These are phyloP conservation scores for Microdochium nivale DNA, from an alignment of 2,329 filamentous ascomycete genomes.

Conservation along the genomic window DNA sequence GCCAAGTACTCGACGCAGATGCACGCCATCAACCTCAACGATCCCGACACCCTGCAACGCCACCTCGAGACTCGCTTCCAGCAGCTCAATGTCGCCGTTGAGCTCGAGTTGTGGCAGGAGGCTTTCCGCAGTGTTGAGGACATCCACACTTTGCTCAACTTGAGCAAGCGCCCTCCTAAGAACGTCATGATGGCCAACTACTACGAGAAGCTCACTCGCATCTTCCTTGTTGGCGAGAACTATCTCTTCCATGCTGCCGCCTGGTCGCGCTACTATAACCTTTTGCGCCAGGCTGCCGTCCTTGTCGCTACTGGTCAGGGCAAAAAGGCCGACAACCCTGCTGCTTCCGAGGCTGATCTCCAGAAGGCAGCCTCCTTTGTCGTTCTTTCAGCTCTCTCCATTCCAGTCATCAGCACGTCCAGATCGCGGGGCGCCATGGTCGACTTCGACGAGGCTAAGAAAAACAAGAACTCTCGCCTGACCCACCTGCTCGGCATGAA, in stretches of 20 bases:
- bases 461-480: slow-evolving; percentile 97
- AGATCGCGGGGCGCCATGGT: slow-evolving; percentile 92
- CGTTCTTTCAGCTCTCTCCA: slow-evolving; percentile 88
- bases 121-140: slow-evolving; percentile 99
- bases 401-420: slow-evolving; percentile 97
- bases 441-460: slow-evolving; percentile 92
- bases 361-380: slow-evolving; percentile 95
- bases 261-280: slow-evolving; percentile 95
- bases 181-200: slow-evolving; percentile 99
- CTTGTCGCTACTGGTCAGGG: slow-evolving; percentile 77
- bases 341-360: slow-evolving; percentile 80
- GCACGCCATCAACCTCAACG: slow-evolving; percentile 98
- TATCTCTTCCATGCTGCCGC: slow-evolving; percentile 98
- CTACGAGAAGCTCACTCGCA: slow-evolving; percentile 97
- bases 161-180: slow-evolving; percentile 97
- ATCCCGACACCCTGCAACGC: slow-evolving; percentile 92
- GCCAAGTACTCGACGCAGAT: slow-evolving; percentile 99
- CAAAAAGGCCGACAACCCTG: slow-evolving; percentile 90
- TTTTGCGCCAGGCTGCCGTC: slow-evolving; percentile 82
- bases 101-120: slow-evolving; percentile 98
- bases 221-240: slow-evolving; percentile 98
- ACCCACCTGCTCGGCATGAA: slow-evolving; percentile 94
- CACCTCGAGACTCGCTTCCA: slow-evolving; percentile 97
- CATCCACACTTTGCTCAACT: slow-evolving; percentile 91
- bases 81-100: slow-evolving; percentile 95